phyloP scores from a whole-genome alignment of 208 protist species.

The Wallacemonas sp. region DNA sequence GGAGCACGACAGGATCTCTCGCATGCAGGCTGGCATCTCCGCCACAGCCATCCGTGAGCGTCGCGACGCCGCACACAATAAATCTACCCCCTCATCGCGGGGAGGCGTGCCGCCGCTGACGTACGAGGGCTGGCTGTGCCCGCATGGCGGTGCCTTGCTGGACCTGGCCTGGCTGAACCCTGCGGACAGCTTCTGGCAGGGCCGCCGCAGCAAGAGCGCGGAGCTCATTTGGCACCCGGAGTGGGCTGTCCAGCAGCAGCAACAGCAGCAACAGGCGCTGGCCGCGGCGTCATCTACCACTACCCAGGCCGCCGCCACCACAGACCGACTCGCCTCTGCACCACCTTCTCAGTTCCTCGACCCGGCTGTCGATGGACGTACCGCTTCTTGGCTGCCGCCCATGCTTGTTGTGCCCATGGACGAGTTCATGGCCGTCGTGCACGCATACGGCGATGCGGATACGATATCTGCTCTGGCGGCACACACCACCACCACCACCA shows the following conservation, averaged over 20 bases:
- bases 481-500: too few species aligned
- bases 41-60: conserved; percentile 9
- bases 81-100: background rate
- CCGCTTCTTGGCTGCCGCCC: conserved; percentile 46
- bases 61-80: conserved; percentile 5
- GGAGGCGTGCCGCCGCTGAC: conserved; percentile 29
- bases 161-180: conserved; percentile 69
- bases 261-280: background rate
- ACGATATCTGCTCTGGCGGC: conserved; percentile 20
- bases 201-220: conserved; percentile 39
- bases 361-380: conserved; percentile 8
- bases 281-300: background rate
- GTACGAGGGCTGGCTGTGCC: conserved; percentile 46
- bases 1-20: conserved; percentile 15
- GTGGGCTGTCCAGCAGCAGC: conserved; percentile 16
- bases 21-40: conserved; percentile 14
- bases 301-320: background rate
- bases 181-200: conserved; percentile 70
- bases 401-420: conserved; percentile 68
- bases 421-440: conserved; percentile 54
- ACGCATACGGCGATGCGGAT: conserved; percentile 38
- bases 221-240: conserved; percentile 37
- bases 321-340: background rate
- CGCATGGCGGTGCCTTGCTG: conserved; percentile 51
- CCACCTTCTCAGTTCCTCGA: background rate